Base-by-base conservation (phyloP, 805 yeast genomes). In the Candida golubevii region DNA sequence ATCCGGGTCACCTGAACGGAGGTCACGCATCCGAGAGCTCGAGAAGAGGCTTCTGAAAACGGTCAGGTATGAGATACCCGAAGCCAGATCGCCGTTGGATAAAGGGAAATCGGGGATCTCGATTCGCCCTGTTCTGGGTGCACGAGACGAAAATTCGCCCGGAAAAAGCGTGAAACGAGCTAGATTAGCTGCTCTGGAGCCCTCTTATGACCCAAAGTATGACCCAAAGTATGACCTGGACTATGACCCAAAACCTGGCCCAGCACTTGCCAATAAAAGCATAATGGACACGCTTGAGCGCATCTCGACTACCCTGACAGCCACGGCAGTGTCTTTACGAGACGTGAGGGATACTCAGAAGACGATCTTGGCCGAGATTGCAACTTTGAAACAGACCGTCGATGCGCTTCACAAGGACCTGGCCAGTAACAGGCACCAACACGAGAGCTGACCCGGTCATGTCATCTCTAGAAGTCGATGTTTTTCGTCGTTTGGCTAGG, bases 1-100 rank as follows among this genome's bases (percentile, higher is more conserved):
- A 39, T 63, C 69, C 35, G 72, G 72, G 7, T 66, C 71, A 2
- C 71, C 72, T 2, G 55, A 54, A 35, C 55, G 71, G 31, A 53
- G 72, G 30, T 57, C 55, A 35, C 54, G 52, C 27, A 67, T 67
- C 12, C 52, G 47, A 31, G 61, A 62, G 41, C 56, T 65, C 37
- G 72, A 67, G 29, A 10, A 44, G 37, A 47, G 43, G 35, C 33
- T 26, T 34, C 26, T 8, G 12, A 42, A 33, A 15, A 36, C 23
- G 23, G 23, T 18, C 5, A 18, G 23, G 23, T 3, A 18, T 14
- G 13, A 18, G 23, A 18, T 18, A 18, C 23, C 23, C 23, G 23
- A 18, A 18, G 23, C 5, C 23, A 18, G 23, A 18, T 18, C 23
- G 23, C 3, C 4, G 5, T 18, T 18, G 23, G 23, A 18, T 18